These are phyloP conservation scores for Lathyrus aphaca DNA, from an alignment of 306 rosid genomes.

Conservation along the genomic window DNA sequence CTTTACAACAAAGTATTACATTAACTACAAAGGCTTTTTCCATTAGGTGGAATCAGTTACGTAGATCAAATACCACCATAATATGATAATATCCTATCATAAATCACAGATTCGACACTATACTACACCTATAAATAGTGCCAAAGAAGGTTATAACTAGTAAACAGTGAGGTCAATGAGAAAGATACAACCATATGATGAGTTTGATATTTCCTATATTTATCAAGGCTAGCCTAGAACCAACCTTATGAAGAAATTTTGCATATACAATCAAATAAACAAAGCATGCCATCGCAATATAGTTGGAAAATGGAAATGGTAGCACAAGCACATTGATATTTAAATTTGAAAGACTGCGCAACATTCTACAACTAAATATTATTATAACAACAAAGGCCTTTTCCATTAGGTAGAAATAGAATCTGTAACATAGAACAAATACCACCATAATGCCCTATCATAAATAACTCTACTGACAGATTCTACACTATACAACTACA, in stretches of 20 bases:
- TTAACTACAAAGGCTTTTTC: not conserved
- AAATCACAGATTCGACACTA: slow-evolving; percentile 10
- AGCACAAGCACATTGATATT: slow-evolving; percentile 2
- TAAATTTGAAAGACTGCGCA: slow-evolving; percentile 29
- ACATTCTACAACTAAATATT: not conserved
- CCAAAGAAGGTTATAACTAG: not conserved
- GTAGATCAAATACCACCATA: not conserved
- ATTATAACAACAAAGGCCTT: not conserved
- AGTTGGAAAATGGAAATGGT: slow-evolving; percentile 15
- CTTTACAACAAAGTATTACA: not conserved
- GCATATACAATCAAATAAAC: slow-evolving; percentile 15
- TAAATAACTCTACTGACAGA: slow-evolving; percentile 1
- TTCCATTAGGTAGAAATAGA: not conserved
- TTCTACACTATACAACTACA: slow-evolving; percentile 1
- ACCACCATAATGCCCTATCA: not conserved
- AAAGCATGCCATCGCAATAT: slow-evolving; percentile 24
- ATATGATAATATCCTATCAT: not conserved
- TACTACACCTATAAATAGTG: slow-evolving; percentile 12
- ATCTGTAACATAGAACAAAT: not conserved
- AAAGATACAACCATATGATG: slow-evolving; percentile 3
- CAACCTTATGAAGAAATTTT: not conserved
- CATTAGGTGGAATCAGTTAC: not conserved
- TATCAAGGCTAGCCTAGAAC: not conserved
- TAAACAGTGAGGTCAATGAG: not conserved
- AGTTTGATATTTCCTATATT: not conserved